These are phyloP conservation scores for Penicillium roqueforti DNA, from an alignment of 495 filamentous ascomycete genomes.

Conservation along the genomic window DNA sequence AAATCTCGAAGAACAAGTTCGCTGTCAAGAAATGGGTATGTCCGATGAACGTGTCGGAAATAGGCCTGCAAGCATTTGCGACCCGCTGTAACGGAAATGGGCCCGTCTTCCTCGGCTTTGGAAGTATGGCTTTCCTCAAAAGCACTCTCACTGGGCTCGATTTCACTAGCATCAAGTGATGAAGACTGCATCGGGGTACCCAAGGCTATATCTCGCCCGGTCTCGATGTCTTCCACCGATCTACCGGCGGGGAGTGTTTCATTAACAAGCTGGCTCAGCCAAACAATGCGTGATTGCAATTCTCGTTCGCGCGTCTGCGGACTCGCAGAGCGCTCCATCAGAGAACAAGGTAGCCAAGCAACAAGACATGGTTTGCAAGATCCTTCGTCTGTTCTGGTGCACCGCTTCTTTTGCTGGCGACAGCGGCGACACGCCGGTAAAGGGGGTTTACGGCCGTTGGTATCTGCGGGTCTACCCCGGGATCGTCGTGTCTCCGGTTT, in stretches of 20 bases:
- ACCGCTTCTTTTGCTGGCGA: constrained; percentile 24
- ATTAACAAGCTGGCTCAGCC: constrained; percentile 14
- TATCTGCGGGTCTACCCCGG: not conserved
- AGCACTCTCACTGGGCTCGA: not conserved
- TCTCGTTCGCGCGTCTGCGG: constrained; percentile 13
- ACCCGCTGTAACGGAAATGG: not conserved
- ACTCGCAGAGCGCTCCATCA: constrained; percentile 8
- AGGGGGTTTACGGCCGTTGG: constrained; percentile 3
- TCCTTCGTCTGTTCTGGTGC: constrained; percentile 16
- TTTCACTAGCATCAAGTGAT: not conserved
- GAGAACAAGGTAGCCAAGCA: constrained; percentile 17
- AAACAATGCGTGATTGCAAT: constrained; percentile 15
- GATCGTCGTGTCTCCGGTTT: not conserved
- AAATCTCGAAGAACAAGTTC: constrained; percentile 5
- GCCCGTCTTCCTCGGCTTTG: not conserved
- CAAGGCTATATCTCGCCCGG: constrained; percentile 6
- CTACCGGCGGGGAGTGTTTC: constrained; percentile 8
- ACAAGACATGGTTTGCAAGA: constrained; percentile 10
- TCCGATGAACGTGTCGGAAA: constrained; percentile 24
- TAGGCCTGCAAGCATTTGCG: constrained; percentile 18
- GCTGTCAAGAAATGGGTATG: constrained; percentile 23
- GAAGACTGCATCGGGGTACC: not conserved
- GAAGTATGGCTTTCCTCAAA: not conserved
- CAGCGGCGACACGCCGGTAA: constrained; percentile 23
- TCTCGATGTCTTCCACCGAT: constrained; percentile 12